Evolutionary conservation across 192 early-diverging fungal genomes (phyloP).

Genomic region (Blastocladiella britannica): DNA sequence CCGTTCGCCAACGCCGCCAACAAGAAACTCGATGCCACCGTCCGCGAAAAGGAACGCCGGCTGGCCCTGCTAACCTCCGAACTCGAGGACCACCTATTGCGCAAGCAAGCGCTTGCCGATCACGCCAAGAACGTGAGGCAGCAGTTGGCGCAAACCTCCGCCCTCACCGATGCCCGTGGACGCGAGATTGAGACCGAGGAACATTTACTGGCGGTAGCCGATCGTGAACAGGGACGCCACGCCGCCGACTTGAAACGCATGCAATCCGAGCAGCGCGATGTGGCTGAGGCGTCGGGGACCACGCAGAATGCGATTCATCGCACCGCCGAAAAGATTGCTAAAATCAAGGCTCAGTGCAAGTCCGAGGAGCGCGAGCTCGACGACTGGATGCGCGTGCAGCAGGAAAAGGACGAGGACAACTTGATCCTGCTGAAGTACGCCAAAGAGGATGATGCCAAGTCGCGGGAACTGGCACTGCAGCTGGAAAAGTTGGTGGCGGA

Average conservation of each 20-base stretch:
- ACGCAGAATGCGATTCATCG: conserved; percentile 35
- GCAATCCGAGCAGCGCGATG: conserved; percentile 24
- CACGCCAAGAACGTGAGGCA: conserved; percentile 38
- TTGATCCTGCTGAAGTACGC: conserved; percentile 29
- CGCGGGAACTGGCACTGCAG: conserved; percentile 25
- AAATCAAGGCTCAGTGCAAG: conserved; percentile 25
- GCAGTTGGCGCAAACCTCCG: conserved; percentile 24
- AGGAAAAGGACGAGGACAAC: conserved; percentile 40
- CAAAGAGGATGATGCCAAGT: conserved; percentile 29
- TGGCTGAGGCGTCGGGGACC: conserved; percentile 21
- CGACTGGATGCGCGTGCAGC: conserved; percentile 35
- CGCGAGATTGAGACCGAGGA: conserved; percentile 37
- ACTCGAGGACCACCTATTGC: conserved; percentile 26
- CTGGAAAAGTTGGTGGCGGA: conserved; percentile 36
- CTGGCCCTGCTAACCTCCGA: conserved; percentile 14
- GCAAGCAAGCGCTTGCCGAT: conserved; percentile 19
- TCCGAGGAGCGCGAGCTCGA: conserved; percentile 33
- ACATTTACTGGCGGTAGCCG: conserved; percentile 33
- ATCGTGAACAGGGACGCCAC: conserved; percentile 26
- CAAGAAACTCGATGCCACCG: conserved; percentile 24
- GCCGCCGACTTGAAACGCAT: conserved; percentile 23
- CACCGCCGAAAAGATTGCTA: conserved; percentile 29
- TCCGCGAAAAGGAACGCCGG: conserved; percentile 15
- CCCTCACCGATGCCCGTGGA: conserved; percentile 26
- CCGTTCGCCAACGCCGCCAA: conserved; percentile 32